Evolutionary conservation across 495 filamentous ascomycete species (phyloP).

Genomic region (Pseudevernia furfuracea): DNA sequence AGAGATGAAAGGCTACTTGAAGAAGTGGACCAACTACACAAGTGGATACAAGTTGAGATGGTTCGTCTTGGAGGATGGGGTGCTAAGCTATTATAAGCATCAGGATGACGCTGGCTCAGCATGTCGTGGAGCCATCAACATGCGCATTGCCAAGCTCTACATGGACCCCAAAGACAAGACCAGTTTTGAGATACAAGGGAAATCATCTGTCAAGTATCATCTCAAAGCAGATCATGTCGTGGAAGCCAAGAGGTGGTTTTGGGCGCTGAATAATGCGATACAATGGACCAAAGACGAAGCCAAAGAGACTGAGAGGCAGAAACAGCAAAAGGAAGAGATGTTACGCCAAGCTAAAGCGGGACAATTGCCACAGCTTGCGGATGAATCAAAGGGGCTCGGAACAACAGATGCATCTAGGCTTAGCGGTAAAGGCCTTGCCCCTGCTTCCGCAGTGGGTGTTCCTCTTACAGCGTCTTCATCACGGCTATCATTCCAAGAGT

Average conservation of each 20-base stretch:
- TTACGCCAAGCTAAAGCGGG: conserved; percentile 64
- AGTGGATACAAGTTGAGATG: conserved; percentile 92
- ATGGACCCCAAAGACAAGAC: conserved; percentile 97
- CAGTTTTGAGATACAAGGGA: conserved; percentile 93
- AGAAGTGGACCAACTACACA: conserved; percentile 99
- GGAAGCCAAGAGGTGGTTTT: conserved; percentile 91
- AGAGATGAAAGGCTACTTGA: conserved; percentile 97
- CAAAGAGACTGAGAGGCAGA: conserved; percentile 72
- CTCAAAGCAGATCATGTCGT: conserved; percentile 94
- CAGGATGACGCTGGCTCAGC: conserved; percentile 89
- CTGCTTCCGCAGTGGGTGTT: conserved; percentile 35
- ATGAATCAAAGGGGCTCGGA: conserved; percentile 23
- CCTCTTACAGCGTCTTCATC: conserved; percentile 41
- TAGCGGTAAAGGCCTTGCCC: conserved; percentile 36
- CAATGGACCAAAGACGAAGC: conserved; percentile 97
- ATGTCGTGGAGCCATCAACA: conserved; percentile 96
- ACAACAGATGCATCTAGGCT: conserved; percentile 32
- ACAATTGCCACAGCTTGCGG: conserved; percentile 24
- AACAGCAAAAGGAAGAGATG: conserved; percentile 63
- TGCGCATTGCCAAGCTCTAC: conserved; percentile 86
- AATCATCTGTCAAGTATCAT: conserved; percentile 97
- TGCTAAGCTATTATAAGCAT: conserved; percentile 98
- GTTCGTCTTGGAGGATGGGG: conserved; percentile 97
- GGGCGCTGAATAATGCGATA: conserved; percentile 97
- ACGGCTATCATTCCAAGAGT: conserved; percentile 44